phyloP scores from a whole-genome alignment of 306 rosid species.

The Pterocarpus macrocarpus region DNA sequence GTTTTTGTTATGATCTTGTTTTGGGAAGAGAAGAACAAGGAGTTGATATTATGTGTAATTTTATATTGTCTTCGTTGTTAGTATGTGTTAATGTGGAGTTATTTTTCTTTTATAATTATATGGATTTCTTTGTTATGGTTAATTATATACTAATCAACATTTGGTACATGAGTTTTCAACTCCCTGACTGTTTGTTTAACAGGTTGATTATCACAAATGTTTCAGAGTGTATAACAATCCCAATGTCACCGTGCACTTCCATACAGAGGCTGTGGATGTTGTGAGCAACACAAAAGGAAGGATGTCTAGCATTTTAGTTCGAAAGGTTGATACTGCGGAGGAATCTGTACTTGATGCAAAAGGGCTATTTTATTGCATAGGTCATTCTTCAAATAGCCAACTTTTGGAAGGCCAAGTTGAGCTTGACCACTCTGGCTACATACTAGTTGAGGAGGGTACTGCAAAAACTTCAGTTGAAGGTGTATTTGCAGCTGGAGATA shows the following conservation, averaged over 20 bases:
- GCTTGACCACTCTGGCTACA: conserved; percentile 78
- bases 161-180: conserved; percentile 87
- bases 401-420: conserved; percentile 88
- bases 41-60: too few species aligned
- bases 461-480: conserved; percentile 90
- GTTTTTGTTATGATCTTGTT: background rate
- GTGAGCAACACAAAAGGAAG: conserved; percentile 87
- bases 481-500: conserved; percentile 95
- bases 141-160: background rate
- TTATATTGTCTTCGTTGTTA: too few species aligned
- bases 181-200: conserved; percentile 94
- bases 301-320: conserved; percentile 85
- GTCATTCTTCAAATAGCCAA: conserved; percentile 90
- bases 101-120: too few species aligned
- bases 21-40: background rate
- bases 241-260: conserved; percentile 88
- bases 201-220: conserved; percentile 99
- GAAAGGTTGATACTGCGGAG: conserved; percentile 72
- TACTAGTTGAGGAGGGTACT: conserved; percentile 75
- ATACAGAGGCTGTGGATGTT: conserved; percentile 85
- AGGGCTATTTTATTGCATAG: conserved; percentile 95
- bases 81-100: too few species aligned
- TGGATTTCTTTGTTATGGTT: too few species aligned
- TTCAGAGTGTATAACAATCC: conserved; percentile 98
- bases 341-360: conserved; percentile 83